Evolutionary conservation across 2,329 filamentous ascomycete genomes (phyloP).

Genomic region (Onygenales sp.): DNA sequence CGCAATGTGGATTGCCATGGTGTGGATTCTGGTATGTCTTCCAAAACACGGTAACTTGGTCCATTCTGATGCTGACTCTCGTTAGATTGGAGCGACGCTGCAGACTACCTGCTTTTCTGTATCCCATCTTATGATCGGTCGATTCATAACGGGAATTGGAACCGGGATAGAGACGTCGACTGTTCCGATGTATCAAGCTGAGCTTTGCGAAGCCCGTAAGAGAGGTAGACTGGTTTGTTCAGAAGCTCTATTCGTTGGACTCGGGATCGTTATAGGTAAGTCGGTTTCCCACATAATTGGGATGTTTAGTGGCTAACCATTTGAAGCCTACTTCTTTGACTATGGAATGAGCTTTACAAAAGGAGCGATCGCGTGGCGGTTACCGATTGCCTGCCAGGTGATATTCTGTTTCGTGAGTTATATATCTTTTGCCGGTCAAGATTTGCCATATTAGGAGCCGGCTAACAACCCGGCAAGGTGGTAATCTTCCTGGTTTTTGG

Average conservation of each 20-base stretch:
- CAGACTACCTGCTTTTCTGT: constrained; percentile 25
- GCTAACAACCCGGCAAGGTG: constrained; percentile 5
- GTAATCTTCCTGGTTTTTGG: constrained; percentile 22
- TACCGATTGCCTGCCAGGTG: constrained; percentile 39
- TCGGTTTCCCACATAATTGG: neutral
- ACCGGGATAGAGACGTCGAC: constrained; percentile 36
- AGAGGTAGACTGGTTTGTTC: constrained; percentile 36
- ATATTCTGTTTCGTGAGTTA: constrained; percentile 28
- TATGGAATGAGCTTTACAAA: constrained; percentile 27
- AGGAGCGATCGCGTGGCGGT: constrained; percentile 37
- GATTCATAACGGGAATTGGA: constrained; percentile 42
- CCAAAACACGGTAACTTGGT: neutral
- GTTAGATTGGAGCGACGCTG: constrained; percentile 25
- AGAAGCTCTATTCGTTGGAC: constrained; percentile 30
- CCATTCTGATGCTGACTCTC: neutral
- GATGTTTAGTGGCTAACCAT: neutral
- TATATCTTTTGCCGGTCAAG: neutral
- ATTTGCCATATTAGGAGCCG: neutral
- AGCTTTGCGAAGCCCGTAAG: constrained; percentile 35
- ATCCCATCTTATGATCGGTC: constrained; percentile 31
- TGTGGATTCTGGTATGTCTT: constrained; percentile 19
- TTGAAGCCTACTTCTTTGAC: constrained; percentile 15
- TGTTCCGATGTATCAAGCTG: constrained; percentile 35
- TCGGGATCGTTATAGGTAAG: constrained; percentile 26
- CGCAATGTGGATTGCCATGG: constrained; percentile 27